Conservation (phyloP, 371 early-diverging fungal species). For the Haplosporangium sp. region DNA sequence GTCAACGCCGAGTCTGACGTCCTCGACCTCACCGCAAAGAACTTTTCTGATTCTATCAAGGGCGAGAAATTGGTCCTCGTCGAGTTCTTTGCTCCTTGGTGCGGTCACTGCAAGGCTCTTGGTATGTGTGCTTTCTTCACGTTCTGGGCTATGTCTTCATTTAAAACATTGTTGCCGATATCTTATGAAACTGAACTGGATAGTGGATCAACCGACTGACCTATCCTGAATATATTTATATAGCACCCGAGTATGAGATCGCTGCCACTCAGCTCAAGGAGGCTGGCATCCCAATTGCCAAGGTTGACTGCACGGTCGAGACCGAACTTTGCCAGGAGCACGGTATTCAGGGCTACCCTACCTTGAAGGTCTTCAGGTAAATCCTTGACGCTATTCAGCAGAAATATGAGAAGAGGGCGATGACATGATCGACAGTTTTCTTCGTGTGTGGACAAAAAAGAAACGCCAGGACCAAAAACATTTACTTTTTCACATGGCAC, state of each 20-base stretch:
- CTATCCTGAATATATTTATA: conserved; percentile 19
- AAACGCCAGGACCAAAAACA: background rate
- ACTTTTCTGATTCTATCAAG: conserved; percentile 71
- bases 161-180: too few relatives aligned
- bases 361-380: conserved; percentile 87
- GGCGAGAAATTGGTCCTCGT: conserved; percentile 83
- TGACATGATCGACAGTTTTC: too few relatives aligned
- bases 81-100: conserved; percentile 97
- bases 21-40: conserved; percentile 72
- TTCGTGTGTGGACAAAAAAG: background rate
- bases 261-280: conserved; percentile 88
- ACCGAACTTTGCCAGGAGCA: conserved; percentile 82
- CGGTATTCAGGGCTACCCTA: conserved; percentile 92
- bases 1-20: conserved; percentile 70
- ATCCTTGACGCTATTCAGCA: background rate
- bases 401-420: too few relatives aligned
- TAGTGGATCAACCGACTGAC: background rate
- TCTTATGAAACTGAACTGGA: background rate
- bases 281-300: conserved; percentile 79
- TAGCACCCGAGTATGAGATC: conserved; percentile 91
- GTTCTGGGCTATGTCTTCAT: too few relatives aligned
- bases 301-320: conserved; percentile 96
- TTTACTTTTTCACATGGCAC: background rate
- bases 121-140: conserved; percentile 53
- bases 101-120: conserved; percentile 93